These are phyloP conservation scores for Iris macrosiphon DNA, from an alignment of 106 monocot species.

Conservation along the genomic window DNA sequence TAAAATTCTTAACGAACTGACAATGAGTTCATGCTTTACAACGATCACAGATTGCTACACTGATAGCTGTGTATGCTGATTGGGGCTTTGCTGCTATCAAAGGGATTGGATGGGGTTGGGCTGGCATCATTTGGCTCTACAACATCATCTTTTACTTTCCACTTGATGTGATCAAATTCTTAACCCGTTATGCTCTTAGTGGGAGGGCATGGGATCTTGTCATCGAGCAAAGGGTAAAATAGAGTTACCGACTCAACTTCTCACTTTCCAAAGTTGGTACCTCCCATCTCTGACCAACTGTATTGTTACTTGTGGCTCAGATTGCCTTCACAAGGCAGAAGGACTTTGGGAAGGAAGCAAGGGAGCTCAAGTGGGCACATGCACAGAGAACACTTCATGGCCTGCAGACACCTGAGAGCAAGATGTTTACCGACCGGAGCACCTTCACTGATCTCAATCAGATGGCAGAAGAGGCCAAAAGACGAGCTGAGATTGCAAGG, in stretches of 20 bases:
- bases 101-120: constrained; percentile 96
- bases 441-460: constrained; percentile 77
- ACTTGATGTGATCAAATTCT: constrained; percentile 84
- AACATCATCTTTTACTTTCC: constrained; percentile 78
- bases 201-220: constrained; percentile 95
- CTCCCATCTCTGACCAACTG: too few relatives aligned
- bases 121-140: constrained; percentile 86
- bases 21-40: background rate
- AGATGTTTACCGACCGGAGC: constrained; percentile 67
- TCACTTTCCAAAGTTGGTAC: too few relatives aligned
- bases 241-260: too few relatives aligned
- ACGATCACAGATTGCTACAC: constrained; percentile 59
- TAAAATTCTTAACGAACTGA: background rate
- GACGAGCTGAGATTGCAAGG: constrained; percentile 97
- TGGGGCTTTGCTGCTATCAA: constrained; percentile 87
- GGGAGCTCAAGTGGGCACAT: constrained; percentile 95
- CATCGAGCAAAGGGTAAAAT: constrained; percentile 72
- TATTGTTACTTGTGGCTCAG: constrained; percentile 40
- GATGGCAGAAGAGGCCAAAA: constrained; percentile 93
- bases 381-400: constrained; percentile 97
- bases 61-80: constrained; percentile 84
- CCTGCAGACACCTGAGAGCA: constrained; percentile 64
- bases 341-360: constrained; percentile 92
- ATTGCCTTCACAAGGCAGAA: constrained; percentile 98
- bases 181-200: constrained; percentile 78